phyloP scores from a whole-genome alignment of 495 filamentous ascomycete genomes.

The Hypoxylon lenormandii region DNA sequence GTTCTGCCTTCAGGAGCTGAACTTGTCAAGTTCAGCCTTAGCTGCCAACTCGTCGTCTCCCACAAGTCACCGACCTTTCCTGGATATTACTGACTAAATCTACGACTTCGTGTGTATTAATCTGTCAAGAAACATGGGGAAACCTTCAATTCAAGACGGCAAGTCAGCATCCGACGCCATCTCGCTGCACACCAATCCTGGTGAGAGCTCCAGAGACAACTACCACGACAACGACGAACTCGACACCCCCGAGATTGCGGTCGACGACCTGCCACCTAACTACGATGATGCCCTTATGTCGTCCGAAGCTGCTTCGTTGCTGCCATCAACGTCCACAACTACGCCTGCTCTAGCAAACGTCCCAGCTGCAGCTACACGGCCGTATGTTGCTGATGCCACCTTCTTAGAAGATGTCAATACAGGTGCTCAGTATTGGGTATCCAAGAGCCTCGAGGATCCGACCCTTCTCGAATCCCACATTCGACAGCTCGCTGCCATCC shows the following conservation, averaged over 20 bases:
- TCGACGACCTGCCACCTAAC: constrained; percentile 47
- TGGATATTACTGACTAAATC: too few relatives aligned
- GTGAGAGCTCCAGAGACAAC: constrained; percentile 32
- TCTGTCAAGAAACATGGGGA: constrained; percentile 22
- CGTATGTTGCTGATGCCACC: constrained; percentile 26
- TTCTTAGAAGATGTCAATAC: constrained; percentile 43
- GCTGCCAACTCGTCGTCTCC: too few relatives aligned
- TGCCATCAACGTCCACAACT: constrained; percentile 13
- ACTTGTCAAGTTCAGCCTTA: too few relatives aligned
- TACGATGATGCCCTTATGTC: constrained; percentile 35
- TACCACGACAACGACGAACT: constrained; percentile 35
- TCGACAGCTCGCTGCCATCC: constrained; percentile 53
- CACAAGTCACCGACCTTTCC: too few relatives aligned
- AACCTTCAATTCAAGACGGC: constrained; percentile 17
- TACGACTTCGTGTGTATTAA: too few relatives aligned
- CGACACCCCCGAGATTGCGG: constrained; percentile 37
- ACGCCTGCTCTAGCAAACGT: constrained; percentile 3
- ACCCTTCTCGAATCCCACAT: constrained; percentile 59
- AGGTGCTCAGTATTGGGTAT: constrained; percentile 54
- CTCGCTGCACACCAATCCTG: constrained; percentile 43
- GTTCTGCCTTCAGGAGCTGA: too few relatives aligned
- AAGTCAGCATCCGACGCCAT: constrained; percentile 33
- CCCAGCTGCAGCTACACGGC: constrained; percentile 6
- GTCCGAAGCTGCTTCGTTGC: constrained; percentile 38
- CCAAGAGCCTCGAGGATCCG: constrained; percentile 58